Conservation (phyloP, 1,139 yeast genomes). For the Geotrichum armillariae region DNA sequence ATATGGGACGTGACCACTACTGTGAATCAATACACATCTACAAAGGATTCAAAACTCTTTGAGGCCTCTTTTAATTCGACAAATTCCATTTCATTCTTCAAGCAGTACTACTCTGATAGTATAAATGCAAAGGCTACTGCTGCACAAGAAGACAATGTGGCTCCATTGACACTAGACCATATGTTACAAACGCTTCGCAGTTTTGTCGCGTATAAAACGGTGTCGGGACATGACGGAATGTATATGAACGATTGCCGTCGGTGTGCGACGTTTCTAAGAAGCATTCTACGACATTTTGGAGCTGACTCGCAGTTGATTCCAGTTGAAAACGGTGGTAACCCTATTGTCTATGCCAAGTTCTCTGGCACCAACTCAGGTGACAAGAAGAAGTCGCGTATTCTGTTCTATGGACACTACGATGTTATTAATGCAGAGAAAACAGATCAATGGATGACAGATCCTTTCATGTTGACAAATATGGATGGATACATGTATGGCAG, state of each 20-base stretch:
- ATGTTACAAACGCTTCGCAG: slow-evolving; percentile 61
- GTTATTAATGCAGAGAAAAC: slow-evolving; percentile 71
- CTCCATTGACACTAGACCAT: slow-evolving; percentile 50
- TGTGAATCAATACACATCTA: slow-evolving; percentile 10
- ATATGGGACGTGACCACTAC: slow-evolving; percentile 53
- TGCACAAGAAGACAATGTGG: not conserved
- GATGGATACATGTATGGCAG: slow-evolving; percentile 89
- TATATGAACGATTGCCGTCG: slow-evolving; percentile 78
- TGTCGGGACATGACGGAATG: slow-evolving; percentile 65
- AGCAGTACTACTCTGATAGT: slow-evolving; percentile 2
- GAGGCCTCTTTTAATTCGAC: slow-evolving; percentile 25
- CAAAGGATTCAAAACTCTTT: slow-evolving; percentile 3
- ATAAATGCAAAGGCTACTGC: not conserved
- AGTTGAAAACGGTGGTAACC: slow-evolving; percentile 69
- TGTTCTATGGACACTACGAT: slow-evolving; percentile 97
- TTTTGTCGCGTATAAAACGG: slow-evolving; percentile 69
- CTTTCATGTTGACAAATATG: slow-evolving; percentile 68
- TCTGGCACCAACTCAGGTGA: slow-evolving; percentile 38
- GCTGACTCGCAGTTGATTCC: slow-evolving; percentile 73
- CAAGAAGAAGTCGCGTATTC: slow-evolving; percentile 37
- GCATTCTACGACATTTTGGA: slow-evolving; percentile 65
- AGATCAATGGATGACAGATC: slow-evolving; percentile 70
- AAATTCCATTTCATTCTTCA: slow-evolving; percentile 10
- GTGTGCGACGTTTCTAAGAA: slow-evolving; percentile 75
- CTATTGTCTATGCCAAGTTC: slow-evolving; percentile 77